Conservation (phyloP, 192 early-diverging fungal genomes). For the Geosiphon pyriformis region DNA sequence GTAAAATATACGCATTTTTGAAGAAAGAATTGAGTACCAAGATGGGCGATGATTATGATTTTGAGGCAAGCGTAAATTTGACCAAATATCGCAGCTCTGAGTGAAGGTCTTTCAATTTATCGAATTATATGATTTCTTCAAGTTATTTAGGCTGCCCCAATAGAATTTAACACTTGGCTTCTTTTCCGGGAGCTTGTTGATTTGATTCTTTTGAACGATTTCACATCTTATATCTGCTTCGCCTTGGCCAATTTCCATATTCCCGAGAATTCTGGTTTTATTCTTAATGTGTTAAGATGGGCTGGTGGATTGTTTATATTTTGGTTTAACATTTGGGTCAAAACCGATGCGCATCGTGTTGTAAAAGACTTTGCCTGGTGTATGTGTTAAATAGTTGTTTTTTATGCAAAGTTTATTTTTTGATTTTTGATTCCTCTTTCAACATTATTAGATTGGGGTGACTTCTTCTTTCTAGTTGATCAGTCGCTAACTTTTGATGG, state of each 20-base stretch:
- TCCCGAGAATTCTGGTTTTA: conserved; percentile 55
- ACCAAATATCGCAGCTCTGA: neutral
- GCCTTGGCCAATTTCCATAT: conserved; percentile 74
- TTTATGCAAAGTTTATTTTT: neutral
- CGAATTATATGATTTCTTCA: conserved; percentile 1
- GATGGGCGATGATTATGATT: conserved; percentile 76
- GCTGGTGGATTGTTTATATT: conserved; percentile 74
- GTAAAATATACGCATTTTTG: conserved; percentile 53
- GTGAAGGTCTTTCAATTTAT: neutral
- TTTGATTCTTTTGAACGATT: conserved; percentile 90
- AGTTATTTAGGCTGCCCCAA: conserved; percentile 54
- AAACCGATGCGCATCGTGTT: conserved; percentile 89
- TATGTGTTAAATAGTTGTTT: conserved; percentile 27
- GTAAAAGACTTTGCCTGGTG: conserved; percentile 98
- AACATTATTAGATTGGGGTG: conserved; percentile 83
- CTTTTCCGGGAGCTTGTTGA: conserved; percentile 92
- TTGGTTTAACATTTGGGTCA: conserved; percentile 93
- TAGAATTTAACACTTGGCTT: conserved; percentile 96
- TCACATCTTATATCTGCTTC: conserved; percentile 78
- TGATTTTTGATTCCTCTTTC: neutral
- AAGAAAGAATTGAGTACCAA: conserved; percentile 65
- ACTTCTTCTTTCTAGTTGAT: conserved; percentile 95
- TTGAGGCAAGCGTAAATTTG: conserved; percentile 56
- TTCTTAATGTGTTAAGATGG: conserved; percentile 69
- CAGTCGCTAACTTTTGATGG: conserved; percentile 89